Base-by-base conservation (phyloP, 768 basidiomycete species). In the Russula olivacea region DNA sequence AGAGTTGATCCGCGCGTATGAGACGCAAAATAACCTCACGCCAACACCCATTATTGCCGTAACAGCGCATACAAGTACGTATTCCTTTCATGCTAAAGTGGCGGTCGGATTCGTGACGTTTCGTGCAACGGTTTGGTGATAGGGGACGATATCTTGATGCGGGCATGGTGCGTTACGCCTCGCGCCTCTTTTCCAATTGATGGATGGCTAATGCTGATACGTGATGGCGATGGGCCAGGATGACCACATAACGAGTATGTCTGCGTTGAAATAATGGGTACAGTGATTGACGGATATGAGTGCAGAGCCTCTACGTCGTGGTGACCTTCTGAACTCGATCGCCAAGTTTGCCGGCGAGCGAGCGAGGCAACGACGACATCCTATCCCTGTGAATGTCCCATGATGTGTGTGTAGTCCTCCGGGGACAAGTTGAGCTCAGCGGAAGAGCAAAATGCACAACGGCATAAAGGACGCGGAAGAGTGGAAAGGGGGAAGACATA, bases 61-160 rank as follows among this genome's bases (percentile, higher is more conserved):
- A 47, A 98, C 97, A 1, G 96, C 96, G 2, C 96, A 99, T 75
- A 96, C 96, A 54, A 98, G 91, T 92, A 68, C 70, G 91, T 87
- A 47, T 34, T 8, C 34, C 12, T 25, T 52, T 51, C n/a, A 41
- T 59, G 21, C 11, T 10, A 30, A 34, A 23, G 23, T 47, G 9
- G 7, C 21, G 38, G 19, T 6, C 12, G 10, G 30, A 34, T 47
- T 51, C 14, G 32, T 60, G 41, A 43, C 32, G 2, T 28, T 43
- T 58, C 17, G 41, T 43, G 34, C 25, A 10, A 17, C 4, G 7
- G 1, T 12, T 40, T 69, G 93, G 93, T 68, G 88, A 89, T 69
- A 79, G 87, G 51, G 88, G 89, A 71, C 78, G 87, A 64, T 89
- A 86, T 70, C 73, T 88, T 71, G 81, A 87, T 71, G 87, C 86